A percentile compares a stretch with the other conserved stretches of the same genome.
phyloP scores from a whole-genome alignment of 2,329 filamentous ascomycete genomes.

The Periconia sp. region DNA sequence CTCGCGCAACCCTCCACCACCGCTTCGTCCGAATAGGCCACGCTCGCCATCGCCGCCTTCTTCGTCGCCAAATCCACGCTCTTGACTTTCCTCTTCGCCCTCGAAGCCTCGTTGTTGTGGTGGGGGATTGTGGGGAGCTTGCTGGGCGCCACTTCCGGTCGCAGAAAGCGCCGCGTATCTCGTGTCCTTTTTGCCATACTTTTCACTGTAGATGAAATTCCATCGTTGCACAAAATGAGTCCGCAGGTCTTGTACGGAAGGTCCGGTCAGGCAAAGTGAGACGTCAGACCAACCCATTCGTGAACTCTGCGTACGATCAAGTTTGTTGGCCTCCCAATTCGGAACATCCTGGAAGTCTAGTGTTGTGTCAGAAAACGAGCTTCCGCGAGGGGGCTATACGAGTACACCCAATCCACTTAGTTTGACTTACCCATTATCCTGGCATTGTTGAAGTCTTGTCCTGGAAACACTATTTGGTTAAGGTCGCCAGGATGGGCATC shows the following conservation, averaged over 20 bases:
- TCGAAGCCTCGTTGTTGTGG: slow-evolving; percentile 40
- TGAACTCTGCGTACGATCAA: slow-evolving; percentile 78
- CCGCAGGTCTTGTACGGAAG: slow-evolving; percentile 75
- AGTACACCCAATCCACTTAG: no score
- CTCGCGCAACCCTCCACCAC: slow-evolving; percentile 33
- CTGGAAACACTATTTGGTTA: slow-evolving; percentile 79
- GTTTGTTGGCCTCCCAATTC: slow-evolving; percentile 84
- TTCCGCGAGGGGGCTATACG: no score
- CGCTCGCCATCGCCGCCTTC: slow-evolving; percentile 40
- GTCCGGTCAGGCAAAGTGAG: slow-evolving; percentile 75
- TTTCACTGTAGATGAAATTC: slow-evolving; percentile 88
- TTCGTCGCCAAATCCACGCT: slow-evolving; percentile 43
- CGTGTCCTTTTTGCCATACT: slow-evolving; percentile 69
- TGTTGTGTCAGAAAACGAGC: slow-evolving; percentile 17
- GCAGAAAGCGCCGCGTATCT: slow-evolving; percentile 52
- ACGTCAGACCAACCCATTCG: slow-evolving; percentile 96
- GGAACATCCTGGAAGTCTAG: slow-evolving; percentile 74
- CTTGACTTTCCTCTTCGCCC: slow-evolving; percentile 37
- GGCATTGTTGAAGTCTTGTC: slow-evolving; percentile 93
- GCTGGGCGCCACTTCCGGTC: slow-evolving; percentile 37
- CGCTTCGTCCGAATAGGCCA: slow-evolving; percentile 33
- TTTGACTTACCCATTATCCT: slow-evolving; percentile 68
- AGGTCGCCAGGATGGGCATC: slow-evolving; percentile 82
- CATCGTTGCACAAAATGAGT: slow-evolving; percentile 85
- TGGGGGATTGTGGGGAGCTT: slow-evolving; percentile 52